phyloP scores from a whole-genome alignment of 192 early-diverging fungal genomes.

The Chytriomyces sp. region DNA sequence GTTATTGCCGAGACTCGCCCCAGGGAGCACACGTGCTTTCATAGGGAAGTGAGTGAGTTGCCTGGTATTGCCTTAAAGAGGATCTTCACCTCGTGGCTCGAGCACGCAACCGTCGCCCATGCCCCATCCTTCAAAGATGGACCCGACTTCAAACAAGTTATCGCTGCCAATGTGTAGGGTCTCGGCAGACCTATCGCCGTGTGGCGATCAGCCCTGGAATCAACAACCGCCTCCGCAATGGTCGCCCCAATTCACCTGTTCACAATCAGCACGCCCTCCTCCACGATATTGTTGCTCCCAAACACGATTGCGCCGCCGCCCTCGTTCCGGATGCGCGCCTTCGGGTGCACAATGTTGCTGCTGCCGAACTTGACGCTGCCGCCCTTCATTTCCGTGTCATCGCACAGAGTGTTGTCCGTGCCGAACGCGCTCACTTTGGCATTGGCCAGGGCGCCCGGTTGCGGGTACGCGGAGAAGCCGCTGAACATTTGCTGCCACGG shows the following conservation, averaged over 20 bases:
- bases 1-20: constrained; percentile 63
- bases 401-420: constrained; percentile 34
- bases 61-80: neutral
- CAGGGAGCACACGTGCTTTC: constrained; percentile 59
- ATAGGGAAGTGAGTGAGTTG: neutral
- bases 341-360: constrained; percentile 67
- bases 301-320: constrained; percentile 66
- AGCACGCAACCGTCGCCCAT: constrained; percentile 69
- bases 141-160: constrained; percentile 76
- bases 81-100: constrained; percentile 62
- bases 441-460: neutral
- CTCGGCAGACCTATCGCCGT: constrained; percentile 18
- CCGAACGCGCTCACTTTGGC: constrained; percentile 6
- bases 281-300: constrained; percentile 74
- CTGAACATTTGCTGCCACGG: no score
- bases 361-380: constrained; percentile 28
- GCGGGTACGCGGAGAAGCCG: neutral
- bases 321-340: constrained; percentile 60
- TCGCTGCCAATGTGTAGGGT: constrained; percentile 67
- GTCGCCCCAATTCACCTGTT: constrained; percentile 54
- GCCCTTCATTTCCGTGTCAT: constrained; percentile 42
- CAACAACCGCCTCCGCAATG: neutral
- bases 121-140: constrained; percentile 63
- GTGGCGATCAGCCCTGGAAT: no score
- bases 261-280: constrained; percentile 70